Conservation (phyloP, 139 green algal species). For the Chlamydomonas applanata region DNA sequence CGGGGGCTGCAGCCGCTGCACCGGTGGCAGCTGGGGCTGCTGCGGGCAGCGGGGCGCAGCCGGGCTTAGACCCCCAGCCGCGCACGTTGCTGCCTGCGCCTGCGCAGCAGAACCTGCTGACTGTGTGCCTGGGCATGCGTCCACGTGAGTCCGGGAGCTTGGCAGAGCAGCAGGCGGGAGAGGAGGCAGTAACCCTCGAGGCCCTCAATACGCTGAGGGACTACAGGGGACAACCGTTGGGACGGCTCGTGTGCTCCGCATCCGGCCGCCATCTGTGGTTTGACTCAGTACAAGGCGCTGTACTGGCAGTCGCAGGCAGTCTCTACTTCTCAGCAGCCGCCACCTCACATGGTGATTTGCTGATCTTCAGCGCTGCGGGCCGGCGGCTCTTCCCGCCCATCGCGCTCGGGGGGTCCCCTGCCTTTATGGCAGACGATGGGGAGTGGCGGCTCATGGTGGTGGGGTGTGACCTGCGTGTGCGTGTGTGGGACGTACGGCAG, state of each 20-base stretch:
- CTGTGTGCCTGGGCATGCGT: neutral
- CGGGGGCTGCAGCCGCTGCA: neutral
- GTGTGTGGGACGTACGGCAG: conserved; percentile 34
- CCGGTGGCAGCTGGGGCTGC: neutral
- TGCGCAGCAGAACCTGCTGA: neutral
- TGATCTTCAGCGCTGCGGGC: conserved; percentile 52
- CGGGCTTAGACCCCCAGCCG: neutral
- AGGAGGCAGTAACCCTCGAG: conserved; percentile 23
- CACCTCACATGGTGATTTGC: conserved; percentile 31
- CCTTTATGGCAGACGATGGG: neutral
- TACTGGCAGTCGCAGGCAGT: conserved; percentile 45
- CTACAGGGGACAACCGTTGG: neutral
- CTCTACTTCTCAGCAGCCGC: conserved; percentile 49
- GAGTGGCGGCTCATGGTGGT: conserved; percentile 27
- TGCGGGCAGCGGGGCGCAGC: neutral
- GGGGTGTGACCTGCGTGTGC: conserved; percentile 21
- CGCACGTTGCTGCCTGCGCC: neutral
- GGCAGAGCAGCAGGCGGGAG: neutral
- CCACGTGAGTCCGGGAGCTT: neutral
- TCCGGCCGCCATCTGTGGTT: conserved; percentile 37
- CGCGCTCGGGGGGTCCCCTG: neutral
- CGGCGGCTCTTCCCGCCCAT: conserved; percentile 2
- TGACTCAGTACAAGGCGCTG: conserved; percentile 39
- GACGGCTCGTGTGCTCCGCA: conserved; percentile 25
- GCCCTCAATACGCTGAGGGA: conserved; percentile 29